Conservation (phyloP, 805 yeast genomes). For the Cyberlindnera xylosilytica region DNA sequence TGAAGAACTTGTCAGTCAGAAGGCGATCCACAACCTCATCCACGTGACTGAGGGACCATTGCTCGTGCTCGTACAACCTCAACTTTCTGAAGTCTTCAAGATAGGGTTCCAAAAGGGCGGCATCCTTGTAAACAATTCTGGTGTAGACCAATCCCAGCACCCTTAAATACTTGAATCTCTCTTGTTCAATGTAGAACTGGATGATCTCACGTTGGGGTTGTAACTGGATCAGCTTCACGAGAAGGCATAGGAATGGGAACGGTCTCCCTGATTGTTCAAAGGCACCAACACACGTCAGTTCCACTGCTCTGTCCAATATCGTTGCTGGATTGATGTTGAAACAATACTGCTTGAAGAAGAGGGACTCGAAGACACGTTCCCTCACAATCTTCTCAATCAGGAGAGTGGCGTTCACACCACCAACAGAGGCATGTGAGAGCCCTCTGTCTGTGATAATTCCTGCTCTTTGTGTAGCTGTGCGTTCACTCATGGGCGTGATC, state of each 20-base stretch:
- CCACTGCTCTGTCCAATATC: slow-evolving; percentile 45
- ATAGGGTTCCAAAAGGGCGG: slow-evolving; percentile 45
- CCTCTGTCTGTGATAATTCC: slow-evolving; percentile 16
- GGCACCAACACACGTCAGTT: slow-evolving; percentile 53
- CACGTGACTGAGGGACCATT: slow-evolving; percentile 47
- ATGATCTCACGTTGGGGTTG: slow-evolving; percentile 63
- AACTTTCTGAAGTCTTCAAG: slow-evolving; percentile 69
- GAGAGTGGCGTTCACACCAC: slow-evolving; percentile 46
- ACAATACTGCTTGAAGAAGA: slow-evolving; percentile 58
- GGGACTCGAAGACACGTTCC: slow-evolving; percentile 52
- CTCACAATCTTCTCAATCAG: slow-evolving; percentile 56
- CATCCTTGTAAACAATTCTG: slow-evolving; percentile 34
- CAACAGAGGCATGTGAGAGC: slow-evolving; percentile 25
- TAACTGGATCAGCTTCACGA: slow-evolving; percentile 73
- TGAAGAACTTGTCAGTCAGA: slow-evolving; percentile 52
- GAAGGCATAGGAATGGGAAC: slow-evolving; percentile 69
- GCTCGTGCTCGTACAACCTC: slow-evolving; percentile 39
- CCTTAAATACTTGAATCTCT: slow-evolving; percentile 73
- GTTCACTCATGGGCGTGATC: neutral
- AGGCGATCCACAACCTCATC: slow-evolving; percentile 75
- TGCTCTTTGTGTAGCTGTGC: neutral
- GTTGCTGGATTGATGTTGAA: slow-evolving; percentile 47
- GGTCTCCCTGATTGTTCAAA: slow-evolving; percentile 57
- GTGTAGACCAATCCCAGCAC: slow-evolving; percentile 67
- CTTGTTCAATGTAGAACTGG: slow-evolving; percentile 51